These are phyloP conservation scores for Vitis cinerea DNA, from an alignment of 164 flowering plant genomes.

Conservation along the genomic window DNA sequence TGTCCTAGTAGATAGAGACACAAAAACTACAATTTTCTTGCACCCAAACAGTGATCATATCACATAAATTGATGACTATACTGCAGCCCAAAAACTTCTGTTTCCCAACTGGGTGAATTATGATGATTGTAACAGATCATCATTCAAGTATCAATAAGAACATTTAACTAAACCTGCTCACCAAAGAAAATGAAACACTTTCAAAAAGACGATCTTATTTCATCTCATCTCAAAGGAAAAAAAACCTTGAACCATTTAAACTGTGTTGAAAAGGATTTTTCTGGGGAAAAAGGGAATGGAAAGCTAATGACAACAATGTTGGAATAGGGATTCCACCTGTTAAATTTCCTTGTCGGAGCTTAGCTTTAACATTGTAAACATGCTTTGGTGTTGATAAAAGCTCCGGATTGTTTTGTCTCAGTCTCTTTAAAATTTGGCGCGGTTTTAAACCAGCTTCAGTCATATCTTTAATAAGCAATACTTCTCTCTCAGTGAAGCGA, in stretches of 20 bases:
- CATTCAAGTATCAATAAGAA: not conserved
- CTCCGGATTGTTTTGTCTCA: constrained; percentile 45
- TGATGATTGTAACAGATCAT: not conserved
- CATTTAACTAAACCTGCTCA: not conserved
- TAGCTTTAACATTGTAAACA: constrained; percentile 42
- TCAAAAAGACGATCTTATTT: not conserved
- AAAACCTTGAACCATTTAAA: not conserved
- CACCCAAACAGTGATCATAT: not conserved
- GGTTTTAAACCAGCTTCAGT: constrained; percentile 43
- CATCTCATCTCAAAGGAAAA: not conserved
- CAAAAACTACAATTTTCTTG: not conserved
- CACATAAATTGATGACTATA: too few species aligned
- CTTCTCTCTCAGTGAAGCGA: constrained; percentile 43
- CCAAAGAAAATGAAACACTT: not conserved
- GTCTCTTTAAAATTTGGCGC: constrained; percentile 41
- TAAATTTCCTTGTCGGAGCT: constrained; percentile 27
- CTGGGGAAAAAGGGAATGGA: not conserved
- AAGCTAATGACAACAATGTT: not conserved
- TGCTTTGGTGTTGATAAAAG: constrained; percentile 40
- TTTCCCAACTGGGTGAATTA: not conserved
- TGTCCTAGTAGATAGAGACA: not conserved
- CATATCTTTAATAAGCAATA: constrained; percentile 42
- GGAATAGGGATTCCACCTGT: constrained; percentile 9
- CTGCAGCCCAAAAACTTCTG: not conserved
- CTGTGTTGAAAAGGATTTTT: not conserved